Conservation (phyloP, 495 filamentous ascomycete genomes). For the Xylaria intraflava region DNA sequence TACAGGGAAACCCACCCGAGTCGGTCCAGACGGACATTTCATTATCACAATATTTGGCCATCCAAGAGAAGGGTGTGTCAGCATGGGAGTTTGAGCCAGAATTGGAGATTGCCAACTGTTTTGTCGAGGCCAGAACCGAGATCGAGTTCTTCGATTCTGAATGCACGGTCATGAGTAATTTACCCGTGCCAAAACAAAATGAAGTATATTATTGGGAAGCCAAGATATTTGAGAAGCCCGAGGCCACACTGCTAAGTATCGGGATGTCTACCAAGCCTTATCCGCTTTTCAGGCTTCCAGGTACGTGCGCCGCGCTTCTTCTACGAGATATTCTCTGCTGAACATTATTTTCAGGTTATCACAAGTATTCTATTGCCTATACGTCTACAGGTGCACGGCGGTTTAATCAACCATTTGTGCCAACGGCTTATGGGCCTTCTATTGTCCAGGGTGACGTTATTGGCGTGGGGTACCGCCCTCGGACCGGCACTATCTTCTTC, state of each 20-base stretch:
- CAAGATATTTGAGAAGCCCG: constrained; percentile 96
- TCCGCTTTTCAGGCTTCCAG: constrained; percentile 87
- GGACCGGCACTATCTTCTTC: constrained; percentile 94
- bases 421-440: constrained; percentile 70
- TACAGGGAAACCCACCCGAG: constrained; percentile 91
- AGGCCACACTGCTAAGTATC: constrained; percentile 74
- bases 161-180: constrained; percentile 93
- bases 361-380: constrained; percentile 88
- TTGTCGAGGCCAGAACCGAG: constrained; percentile 91
- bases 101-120: constrained; percentile 97
- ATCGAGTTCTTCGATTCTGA: constrained; percentile 98
- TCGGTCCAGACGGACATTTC: constrained; percentile 95
- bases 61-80: constrained; percentile 97
- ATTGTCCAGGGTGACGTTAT: constrained; percentile 92
- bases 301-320: constrained; percentile 43
- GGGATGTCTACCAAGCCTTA: constrained; percentile 96
- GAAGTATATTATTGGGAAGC: constrained; percentile 99
- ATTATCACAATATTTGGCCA: constrained; percentile 91
- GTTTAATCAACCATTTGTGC: constrained; percentile 82
- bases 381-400: constrained; percentile 78
- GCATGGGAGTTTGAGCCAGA: constrained; percentile 99
- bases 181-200: constrained; percentile 96
- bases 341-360: constrained; percentile 56
- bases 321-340: not conserved
- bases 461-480: constrained; percentile 89